Evolutionary conservation across 2,329 filamentous ascomycete species (phyloP), one percentile per base, ranked within the genome.

Genomic region (Blastomyces silverae): DNA sequence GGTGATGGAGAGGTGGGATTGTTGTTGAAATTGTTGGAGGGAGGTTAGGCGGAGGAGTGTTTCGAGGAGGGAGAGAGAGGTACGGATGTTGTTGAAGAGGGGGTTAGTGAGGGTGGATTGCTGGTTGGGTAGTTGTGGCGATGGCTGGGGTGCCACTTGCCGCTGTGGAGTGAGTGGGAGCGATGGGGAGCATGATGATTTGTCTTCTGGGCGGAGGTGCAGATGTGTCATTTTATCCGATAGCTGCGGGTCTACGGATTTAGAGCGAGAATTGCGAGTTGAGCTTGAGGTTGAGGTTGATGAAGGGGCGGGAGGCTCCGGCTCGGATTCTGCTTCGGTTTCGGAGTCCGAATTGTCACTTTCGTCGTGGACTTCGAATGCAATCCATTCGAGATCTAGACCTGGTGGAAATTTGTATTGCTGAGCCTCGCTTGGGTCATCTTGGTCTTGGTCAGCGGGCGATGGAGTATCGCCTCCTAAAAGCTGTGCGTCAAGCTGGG

Each of bases 1-100:
- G 0, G 90, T 90, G 67, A 96, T 94, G 7, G 91, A 85, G n/a
- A 96, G 83, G 71, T 96, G 92, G 0, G 90, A 92, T 52, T 86
- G 84, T 80, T 97, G 92, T 73, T 96, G 90, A 75, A 94, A 96
- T 79, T 96, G 91, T 73, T 96, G 92, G 17, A 96, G 84, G 28
- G 91, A 91, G 4, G 89, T 88, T 58, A 97, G 83, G 53, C 93
- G 90, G 58, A 96, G 85, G 42, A 96, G 81, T 81, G 93, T 94
- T 76, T 97, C 92, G 63, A 97, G 84, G 10, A 96, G 84, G 1
- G 92, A 96, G 6, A 91, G 80, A 0, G 86, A 89, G 0, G 87
- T 88, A 63, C 84, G 85, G 69, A 89, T 84, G 39, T 79, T 76
- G 64, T 78, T 79, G 61, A 80, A 82, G 67, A 70, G 68, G 83